Conservation (phyloP, 495 filamentous ascomycete genomes). For the Talaromyces wortmannii region DNA sequence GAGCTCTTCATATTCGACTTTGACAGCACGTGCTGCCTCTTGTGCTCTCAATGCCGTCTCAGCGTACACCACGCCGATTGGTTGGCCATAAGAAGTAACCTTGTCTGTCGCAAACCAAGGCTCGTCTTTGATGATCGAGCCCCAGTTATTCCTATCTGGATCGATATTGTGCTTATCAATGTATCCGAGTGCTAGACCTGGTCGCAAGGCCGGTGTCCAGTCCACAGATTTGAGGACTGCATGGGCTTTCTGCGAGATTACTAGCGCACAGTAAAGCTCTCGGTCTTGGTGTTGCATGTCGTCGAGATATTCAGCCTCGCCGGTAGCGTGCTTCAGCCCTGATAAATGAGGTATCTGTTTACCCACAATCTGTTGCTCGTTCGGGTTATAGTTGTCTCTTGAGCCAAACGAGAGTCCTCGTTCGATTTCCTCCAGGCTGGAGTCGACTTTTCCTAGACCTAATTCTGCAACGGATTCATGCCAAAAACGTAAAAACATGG, state of each 20-base stretch:
- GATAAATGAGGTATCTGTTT: too few species aligned
- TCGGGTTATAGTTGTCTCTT: too few species aligned
- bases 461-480: conserved; percentile 23
- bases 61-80: conserved; percentile 84
- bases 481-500: conserved; percentile 30
- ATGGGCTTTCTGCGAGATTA: too few species aligned
- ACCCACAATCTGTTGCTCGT: too few species aligned
- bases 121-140: conserved; percentile 79
- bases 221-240: too few species aligned
- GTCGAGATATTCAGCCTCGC: too few species aligned
- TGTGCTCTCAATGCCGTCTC: conserved; percentile 70
- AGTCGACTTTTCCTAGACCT: conserved; percentile 26
- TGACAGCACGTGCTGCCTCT: conserved; percentile 73
- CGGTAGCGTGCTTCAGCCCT: too few species aligned
- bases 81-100: conserved; percentile 85
- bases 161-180: conserved; percentile 73
- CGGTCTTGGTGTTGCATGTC: too few species aligned
- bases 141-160: conserved; percentile 79
- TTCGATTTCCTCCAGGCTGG: conserved; percentile 35
- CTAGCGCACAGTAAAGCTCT: too few species aligned
- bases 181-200: conserved; percentile 36
- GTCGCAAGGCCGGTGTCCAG: too few species aligned
- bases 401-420: conserved; percentile 7
- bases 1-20: conserved; percentile 87
- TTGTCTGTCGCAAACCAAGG: conserved; percentile 74